Evolutionary conservation across 352 stramenopile genomes (phyloP), one percentile per base, ranked within the genome.

Genomic region (Detonula confervacea): DNA sequence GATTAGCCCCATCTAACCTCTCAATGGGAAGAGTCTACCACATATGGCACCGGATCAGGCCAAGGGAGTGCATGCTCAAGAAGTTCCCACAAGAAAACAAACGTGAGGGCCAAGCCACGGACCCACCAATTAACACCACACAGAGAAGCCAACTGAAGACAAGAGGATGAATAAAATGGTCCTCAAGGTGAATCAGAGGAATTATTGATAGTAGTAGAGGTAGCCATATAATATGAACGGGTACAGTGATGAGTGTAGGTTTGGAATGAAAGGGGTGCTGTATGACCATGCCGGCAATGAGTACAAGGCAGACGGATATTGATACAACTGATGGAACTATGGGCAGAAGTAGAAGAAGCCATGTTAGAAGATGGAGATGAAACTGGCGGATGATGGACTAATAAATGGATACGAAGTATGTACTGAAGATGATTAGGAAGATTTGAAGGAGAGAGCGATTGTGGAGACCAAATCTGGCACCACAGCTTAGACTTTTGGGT

Each of bases 401-500:
- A 20, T 2, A 52, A 22, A n/a, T 22, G 5, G 14, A 18, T 1
- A 24, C 22, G 30, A 37, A 37, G 30, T 37, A 37, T 3, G 8
- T n/a, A n/a, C n/a, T 54, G 16, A 16, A 30, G 18, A 56, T 16
- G 16, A 5, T 25, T 56, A 30, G 47, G 47, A 56, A 56, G 3
- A 56, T 56, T 56, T 30, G n/a, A 30, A 56, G 27, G 27, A 25
- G 9, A n/a, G 14, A 20, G 47, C 47, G 27, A 30, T 56, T 25
- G 47, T 56, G 47, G 27, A 25, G 16, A 56, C 47, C 47, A 56
- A 56, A 25, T 2, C n/a, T n/a, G n/a, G 14, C 14, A 16, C 25
- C 44, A 52, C 44, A 9, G 44, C 44, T 20, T 52, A 52, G 7
- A 25, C 44, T 52, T 52, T 52, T 52, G 44, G 44, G 44, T n/a